A percentile compares a stretch with the other conserved stretches of the same genome.
phyloP scores from a whole-genome alignment of 306 rosid species.

The Rubus parviflorus region DNA sequence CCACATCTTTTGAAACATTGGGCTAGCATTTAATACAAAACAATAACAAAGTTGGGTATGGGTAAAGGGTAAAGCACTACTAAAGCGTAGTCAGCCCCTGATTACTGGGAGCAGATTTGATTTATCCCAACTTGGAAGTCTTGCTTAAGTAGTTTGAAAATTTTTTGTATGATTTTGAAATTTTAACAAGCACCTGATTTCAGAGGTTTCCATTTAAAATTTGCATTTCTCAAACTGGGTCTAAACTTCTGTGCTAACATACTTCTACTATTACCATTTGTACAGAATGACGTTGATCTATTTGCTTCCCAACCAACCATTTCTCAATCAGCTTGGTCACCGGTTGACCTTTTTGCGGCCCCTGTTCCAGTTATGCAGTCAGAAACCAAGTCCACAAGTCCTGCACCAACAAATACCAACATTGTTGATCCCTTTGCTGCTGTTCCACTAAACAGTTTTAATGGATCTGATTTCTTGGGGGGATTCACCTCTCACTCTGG shows the following conservation, averaged over 20 bases:
- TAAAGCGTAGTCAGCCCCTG: not conserved
- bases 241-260: slow-evolving; percentile 12
- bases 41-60: not conserved
- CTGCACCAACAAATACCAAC: slow-evolving; percentile 44
- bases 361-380: slow-evolving; percentile 63
- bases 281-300: slow-evolving; percentile 71
- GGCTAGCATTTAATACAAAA: not conserved
- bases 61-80: not conserved
- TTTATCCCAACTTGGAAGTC: not conserved
- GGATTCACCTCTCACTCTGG: slow-evolving; percentile 66
- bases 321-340: slow-evolving; percentile 54
- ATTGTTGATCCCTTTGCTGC: slow-evolving; percentile 81
- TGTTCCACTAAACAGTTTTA: slow-evolving; percentile 79
- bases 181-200: not conserved
- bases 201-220: not conserved
- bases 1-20: not conserved
- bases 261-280: slow-evolving; percentile 4
- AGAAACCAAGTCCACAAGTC: slow-evolving; percentile 49
- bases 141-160: slow-evolving; percentile 1
- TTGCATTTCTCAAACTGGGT: not conserved
- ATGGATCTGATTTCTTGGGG: slow-evolving; percentile 77
- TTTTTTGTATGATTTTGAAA: not conserved
- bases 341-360: slow-evolving; percentile 70
- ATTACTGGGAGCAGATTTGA: not conserved
- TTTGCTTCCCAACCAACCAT: slow-evolving; percentile 69